phyloP scores from a whole-genome alignment of 441 rosid genomes.

The Populus hybrid region DNA sequence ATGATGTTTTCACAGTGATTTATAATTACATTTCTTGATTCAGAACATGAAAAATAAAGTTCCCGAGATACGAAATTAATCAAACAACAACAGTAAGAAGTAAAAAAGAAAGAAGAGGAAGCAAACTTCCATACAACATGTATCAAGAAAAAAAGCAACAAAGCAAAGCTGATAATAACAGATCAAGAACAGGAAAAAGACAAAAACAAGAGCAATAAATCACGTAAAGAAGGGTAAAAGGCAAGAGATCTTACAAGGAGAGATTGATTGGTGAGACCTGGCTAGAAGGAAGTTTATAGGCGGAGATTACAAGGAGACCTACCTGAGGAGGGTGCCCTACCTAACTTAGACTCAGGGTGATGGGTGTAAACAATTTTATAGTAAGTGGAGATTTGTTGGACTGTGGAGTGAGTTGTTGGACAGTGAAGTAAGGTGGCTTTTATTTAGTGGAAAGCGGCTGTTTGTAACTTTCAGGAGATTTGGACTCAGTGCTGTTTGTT shows the following conservation, averaged over 20 bases:
- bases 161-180: not conserved
- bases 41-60: too few relatives aligned
- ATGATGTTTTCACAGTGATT: too few relatives aligned
- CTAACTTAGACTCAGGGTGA: not conserved
- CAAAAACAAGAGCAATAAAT: not conserved
- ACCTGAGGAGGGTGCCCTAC: not conserved
- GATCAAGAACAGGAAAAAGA: not conserved
- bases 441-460: not conserved
- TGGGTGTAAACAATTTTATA: not conserved
- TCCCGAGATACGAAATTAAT: too few relatives aligned
- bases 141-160: not conserved
- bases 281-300: not conserved
- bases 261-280: not conserved
- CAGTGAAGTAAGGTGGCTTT: not conserved
- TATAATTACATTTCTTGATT: too few relatives aligned
- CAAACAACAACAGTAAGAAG: too few relatives aligned
- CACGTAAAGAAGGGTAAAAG: not conserved
- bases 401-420: too few relatives aligned
- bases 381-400: not conserved
- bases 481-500: too few relatives aligned
- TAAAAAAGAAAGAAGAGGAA: not conserved
- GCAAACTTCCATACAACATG: not conserved
- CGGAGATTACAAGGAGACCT: not conserved
- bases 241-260: conserved; percentile 1
- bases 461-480: not conserved